A percentile compares a stretch with the other conserved stretches of the same genome.
Evolutionary conservation across 441 rosid genomes (phyloP).

Genomic region (Caryocar brasiliense): DNA sequence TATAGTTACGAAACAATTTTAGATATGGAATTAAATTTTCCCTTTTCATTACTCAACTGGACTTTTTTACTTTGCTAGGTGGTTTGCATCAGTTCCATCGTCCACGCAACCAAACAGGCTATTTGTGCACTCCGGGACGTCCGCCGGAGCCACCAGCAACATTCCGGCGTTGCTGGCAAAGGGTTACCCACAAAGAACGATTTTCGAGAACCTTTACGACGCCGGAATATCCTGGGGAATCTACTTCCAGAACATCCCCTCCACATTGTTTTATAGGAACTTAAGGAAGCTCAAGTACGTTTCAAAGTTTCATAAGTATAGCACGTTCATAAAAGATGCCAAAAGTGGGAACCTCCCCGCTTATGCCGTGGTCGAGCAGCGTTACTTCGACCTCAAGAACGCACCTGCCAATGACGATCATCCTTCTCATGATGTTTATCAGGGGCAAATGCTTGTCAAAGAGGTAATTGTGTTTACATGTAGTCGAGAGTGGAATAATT

Average conservation of each 20-base stretch:
- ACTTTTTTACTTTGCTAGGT: slow-evolving; percentile 23
- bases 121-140: slow-evolving; percentile 65
- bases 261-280: slow-evolving; percentile 54
- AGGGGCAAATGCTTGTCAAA: slow-evolving; percentile 46
- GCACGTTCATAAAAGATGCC: slow-evolving; percentile 42
- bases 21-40: too few species aligned
- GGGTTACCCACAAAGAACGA: slow-evolving; percentile 80
- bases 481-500: too few species aligned
- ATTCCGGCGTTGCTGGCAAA: slow-evolving; percentile 32
- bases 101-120: slow-evolving; percentile 84
- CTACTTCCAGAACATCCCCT: slow-evolving; percentile 74
- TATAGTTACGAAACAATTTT: too few species aligned
- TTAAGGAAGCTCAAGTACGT: slow-evolving; percentile 69
- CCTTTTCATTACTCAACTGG: too few species aligned
- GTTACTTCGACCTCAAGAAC: slow-evolving; percentile 42
- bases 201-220: slow-evolving; percentile 56
- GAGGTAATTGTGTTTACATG: slow-evolving; percentile 14
- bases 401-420: slow-evolving; percentile 77
- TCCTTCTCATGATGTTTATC: slow-evolving; percentile 82
- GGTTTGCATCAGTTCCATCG: slow-evolving; percentile 88
- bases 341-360: slow-evolving; percentile 48
- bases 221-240: slow-evolving; percentile 54
- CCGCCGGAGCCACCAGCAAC: slow-evolving; percentile 79
- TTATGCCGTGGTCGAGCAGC: slow-evolving; percentile 75
- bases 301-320: slow-evolving; percentile 40